Evolutionary conservation across 768 basidiomycete genomes (phyloP).

Genomic region (Agaricus blazei): DNA sequence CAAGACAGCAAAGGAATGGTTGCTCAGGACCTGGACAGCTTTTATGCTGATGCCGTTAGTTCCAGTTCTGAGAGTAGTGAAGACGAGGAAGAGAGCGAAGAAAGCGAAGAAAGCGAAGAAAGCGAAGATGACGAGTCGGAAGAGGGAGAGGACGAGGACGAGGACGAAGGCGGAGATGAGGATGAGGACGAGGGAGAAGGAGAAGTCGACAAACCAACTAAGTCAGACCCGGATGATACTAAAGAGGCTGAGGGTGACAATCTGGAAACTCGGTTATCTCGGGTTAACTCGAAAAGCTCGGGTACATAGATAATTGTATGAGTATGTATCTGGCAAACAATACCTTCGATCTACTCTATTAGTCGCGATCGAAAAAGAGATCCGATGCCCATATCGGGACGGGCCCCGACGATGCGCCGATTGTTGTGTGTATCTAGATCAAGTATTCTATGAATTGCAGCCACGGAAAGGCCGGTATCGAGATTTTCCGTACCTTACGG

Average conservation of each 20-base stretch:
- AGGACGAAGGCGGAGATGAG: constrained; percentile 13
- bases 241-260: constrained; percentile 10
- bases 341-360: not conserved
- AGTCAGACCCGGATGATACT: constrained; percentile 12
- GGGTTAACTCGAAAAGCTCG: not conserved
- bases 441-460: not conserved
- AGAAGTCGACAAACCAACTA: not conserved
- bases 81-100: constrained; percentile 24
- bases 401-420: not conserved
- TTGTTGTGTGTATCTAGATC: not conserved
- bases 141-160: constrained; percentile 17
- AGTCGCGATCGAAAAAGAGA: not conserved
- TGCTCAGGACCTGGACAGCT: constrained; percentile 65
- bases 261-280: constrained; percentile 2
- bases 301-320: too few relatives aligned
- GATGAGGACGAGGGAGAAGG: constrained; percentile 10
- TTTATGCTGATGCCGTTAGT: constrained; percentile 51
- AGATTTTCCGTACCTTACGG: too few relatives aligned
- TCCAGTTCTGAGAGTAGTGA: constrained; percentile 5
- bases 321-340: not conserved
- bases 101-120: constrained; percentile 26
- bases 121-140: constrained; percentile 18
- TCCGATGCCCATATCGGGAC: not conserved
- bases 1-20: constrained; percentile 33
- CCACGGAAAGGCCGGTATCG: too few relatives aligned